Conservation (phyloP, 2,329 filamentous ascomycete genomes). For the Fusarium camptoceras region DNA sequence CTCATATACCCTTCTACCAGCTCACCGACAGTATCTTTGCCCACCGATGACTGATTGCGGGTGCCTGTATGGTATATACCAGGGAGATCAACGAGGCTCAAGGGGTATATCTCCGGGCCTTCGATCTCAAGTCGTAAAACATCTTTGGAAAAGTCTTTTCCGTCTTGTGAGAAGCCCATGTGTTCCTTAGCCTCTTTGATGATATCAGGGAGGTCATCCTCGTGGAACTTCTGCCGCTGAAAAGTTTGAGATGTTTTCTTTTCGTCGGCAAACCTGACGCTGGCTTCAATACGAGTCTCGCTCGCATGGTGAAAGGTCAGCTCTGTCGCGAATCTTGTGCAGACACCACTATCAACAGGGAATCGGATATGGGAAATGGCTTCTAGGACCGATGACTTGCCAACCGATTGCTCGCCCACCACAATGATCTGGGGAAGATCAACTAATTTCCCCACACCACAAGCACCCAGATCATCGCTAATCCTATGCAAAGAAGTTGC, state of each 20-base stretch:
- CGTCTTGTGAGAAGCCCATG: conserved; percentile 58
- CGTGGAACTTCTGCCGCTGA: conserved; percentile 52
- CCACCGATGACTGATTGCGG: conserved; percentile 49
- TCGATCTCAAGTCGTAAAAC: conserved; percentile 60
- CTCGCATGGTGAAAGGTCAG: conserved; percentile 61
- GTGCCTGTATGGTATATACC: conserved; percentile 55
- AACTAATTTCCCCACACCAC: conserved; percentile 61
- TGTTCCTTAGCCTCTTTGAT: conserved; percentile 62
- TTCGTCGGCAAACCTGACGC: conserved; percentile 54
- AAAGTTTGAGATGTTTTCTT: conserved; percentile 40
- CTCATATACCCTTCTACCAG: conserved; percentile 65
- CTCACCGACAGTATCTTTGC: conserved; percentile 49
- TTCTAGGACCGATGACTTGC: conserved; percentile 74
- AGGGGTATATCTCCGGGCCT: conserved; percentile 56
- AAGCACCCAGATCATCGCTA: conserved; percentile 63
- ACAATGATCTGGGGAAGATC: conserved; percentile 68
- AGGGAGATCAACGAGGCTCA: conserved; percentile 68
- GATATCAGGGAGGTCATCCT: conserved; percentile 58
- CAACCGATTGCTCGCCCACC: conserved; percentile 69
- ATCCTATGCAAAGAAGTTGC: conserved; percentile 63
- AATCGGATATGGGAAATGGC: conserved; percentile 72
- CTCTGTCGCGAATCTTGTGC: conserved; percentile 72
- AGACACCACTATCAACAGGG: conserved; percentile 65
- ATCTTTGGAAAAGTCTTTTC: conserved; percentile 57
- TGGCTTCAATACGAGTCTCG: conserved; percentile 54